A percentile compares a stretch with the other conserved stretches of the same genome.
phyloP scores from a whole-genome alignment of 495 filamentous ascomycete genomes.

The Penicillium longicatenatum region DNA sequence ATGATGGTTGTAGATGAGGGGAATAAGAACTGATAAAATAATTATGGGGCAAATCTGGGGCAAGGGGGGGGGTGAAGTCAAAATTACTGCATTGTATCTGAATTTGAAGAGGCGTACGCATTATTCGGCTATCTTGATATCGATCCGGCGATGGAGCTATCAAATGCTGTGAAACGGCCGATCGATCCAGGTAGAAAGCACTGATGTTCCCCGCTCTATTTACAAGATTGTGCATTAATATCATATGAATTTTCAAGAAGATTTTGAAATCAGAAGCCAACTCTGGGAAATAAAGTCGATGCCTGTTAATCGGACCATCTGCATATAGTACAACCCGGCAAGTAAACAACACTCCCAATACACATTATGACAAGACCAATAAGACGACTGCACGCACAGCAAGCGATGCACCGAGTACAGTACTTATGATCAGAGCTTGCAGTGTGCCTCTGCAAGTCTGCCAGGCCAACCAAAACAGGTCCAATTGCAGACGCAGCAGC shows the following conservation, averaged over 20 bases:
- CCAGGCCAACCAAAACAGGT: conserved; percentile 10
- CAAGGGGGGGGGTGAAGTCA: conserved; percentile 14
- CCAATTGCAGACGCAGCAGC: conserved; percentile 16
- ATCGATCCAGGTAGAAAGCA: conserved; percentile 8
- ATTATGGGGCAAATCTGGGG: conserved; percentile 14
- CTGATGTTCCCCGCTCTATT: not conserved
- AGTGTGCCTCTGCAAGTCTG: conserved; percentile 5
- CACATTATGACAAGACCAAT: not conserved
- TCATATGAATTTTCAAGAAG: not conserved
- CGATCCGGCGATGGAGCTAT: conserved; percentile 2
- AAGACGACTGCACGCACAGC: not conserved
- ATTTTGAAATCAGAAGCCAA: not conserved
- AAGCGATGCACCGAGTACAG: conserved; percentile 4
- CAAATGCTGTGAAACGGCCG: conserved; percentile 13
- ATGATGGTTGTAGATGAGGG: conserved; percentile 8
- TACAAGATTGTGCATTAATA: not conserved
- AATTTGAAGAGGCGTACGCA: not conserved
- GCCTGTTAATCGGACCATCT: not conserved
- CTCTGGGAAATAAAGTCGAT: too few relatives aligned
- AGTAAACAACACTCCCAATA: not conserved
- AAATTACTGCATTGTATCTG: conserved; percentile 15
- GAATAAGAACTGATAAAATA: conserved; percentile 17
- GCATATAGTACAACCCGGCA: not conserved
- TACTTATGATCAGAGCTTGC: conserved; percentile 8
- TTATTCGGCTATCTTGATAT: not conserved